Evolutionary conservation across 2,329 filamentous ascomycete genomes (phyloP).

Genomic region (Zymoseptoria passerinii): DNA sequence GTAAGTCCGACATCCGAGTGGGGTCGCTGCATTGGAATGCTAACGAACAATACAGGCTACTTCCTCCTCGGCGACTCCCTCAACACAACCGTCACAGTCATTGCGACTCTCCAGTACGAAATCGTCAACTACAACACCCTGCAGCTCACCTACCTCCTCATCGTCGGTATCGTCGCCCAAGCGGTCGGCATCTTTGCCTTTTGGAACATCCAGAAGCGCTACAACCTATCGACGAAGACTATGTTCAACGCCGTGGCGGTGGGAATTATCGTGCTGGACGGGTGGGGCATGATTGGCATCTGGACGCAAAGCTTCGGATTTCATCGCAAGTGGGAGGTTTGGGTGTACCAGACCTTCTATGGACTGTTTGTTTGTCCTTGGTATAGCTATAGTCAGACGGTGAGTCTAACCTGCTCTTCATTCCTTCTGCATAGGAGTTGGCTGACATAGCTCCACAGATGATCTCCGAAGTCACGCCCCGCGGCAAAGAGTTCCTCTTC

Average conservation of each 20-base stretch:
- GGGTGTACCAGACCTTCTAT: constrained; percentile 41
- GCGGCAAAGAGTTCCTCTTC: constrained; percentile 62
- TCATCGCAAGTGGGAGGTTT: constrained; percentile 17
- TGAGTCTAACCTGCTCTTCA: constrained; percentile 6
- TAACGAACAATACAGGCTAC: constrained; percentile 37
- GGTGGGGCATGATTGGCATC: constrained; percentile 53
- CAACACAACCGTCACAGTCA: constrained; percentile 62
- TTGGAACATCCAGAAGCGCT: constrained; percentile 51
- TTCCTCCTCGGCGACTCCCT: constrained; percentile 62
- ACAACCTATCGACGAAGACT: constrained; percentile 52
- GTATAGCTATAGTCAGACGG: constrained; percentile 61
- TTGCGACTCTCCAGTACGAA: constrained; percentile 56
- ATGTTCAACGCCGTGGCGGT: constrained; percentile 61
- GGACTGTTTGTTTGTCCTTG: constrained; percentile 60
- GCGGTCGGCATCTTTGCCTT: constrained; percentile 54
- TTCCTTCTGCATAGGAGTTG: not conserved
- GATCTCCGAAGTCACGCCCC: constrained; percentile 61
- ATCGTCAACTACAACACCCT: constrained; percentile 59
- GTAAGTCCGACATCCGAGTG: constrained; percentile 25
- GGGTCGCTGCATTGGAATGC: too few relatives aligned
- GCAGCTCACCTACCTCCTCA: constrained; percentile 56
- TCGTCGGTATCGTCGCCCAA: constrained; percentile 58
- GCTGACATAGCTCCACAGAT: constrained; percentile 32
- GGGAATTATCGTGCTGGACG: constrained; percentile 52
- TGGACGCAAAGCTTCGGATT: constrained; percentile 43